Base-by-base conservation (phyloP, 192 early-diverging fungal species). In the Rhizophagus sp. region DNA sequence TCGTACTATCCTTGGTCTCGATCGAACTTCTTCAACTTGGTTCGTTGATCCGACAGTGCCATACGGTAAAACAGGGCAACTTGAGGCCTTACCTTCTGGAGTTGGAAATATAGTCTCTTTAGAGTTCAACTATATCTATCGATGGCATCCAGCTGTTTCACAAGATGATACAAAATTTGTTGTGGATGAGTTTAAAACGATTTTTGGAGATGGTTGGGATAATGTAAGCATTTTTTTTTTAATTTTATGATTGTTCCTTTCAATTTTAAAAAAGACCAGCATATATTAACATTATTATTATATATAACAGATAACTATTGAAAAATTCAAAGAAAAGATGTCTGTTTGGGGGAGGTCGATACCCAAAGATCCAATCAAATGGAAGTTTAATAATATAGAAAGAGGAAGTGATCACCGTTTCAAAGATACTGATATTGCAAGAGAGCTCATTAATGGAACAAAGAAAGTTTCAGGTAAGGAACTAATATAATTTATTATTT, bases 1-100 rank as follows among this genome's bases (percentile, higher is more conserved):
- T 34, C 82, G 80, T 49, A 84, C 84, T 11, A 89, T 89, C 30
- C 78, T 88, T 50, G 87, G 86, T 61, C 61, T 82, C 78, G 34
- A 69, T 19, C 4, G 2, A 39, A 69, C 67, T 41, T 0, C 3
- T 36, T 39, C 34, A 15, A 2, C 0, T 4, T 69, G 67, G 67
- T 69, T 11, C 19, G 34, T 69, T 39, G 67, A 69, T 69, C 67
- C 67, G 4, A 69, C 30, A n/a, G 7, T 4, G 2, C 13, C 33
- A 9, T 69, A n/a, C 7, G 0, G 0, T 19, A 36, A 69, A 19
- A 19, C 3, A 11, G 15, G 34, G 4, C 25, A 27, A 19, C 33
- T 39, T 69, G 10, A 36, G 1, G 1, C 17, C 11, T 7, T 39
- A 19, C 67, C 67, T 39, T 39, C 67, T 69, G 33, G 67, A 17